Conservation (phyloP, 2,329 filamentous ascomycete species). For the Ceratocystis colombiana region DNA sequence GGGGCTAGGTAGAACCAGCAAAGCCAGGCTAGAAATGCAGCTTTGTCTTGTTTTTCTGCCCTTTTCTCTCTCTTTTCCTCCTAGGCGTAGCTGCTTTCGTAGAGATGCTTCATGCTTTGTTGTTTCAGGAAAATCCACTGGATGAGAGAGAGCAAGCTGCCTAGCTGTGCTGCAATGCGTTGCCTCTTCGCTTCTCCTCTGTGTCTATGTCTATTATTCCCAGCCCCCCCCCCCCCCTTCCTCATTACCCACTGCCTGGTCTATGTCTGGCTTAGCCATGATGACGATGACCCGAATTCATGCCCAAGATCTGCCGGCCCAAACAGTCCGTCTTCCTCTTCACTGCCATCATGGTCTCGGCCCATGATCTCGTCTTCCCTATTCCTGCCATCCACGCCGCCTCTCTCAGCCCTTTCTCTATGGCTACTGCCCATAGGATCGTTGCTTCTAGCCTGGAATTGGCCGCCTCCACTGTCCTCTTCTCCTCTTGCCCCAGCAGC, state of each 20-base stretch:
- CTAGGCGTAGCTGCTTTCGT: not conserved
- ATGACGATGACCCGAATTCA: not conserved
- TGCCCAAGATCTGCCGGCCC: not conserved
- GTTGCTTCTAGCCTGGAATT: not conserved
- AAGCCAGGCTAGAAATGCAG: not conserved
- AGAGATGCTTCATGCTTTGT: conserved; percentile 1
- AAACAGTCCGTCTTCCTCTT: not conserved
- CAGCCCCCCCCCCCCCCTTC: not conserved
- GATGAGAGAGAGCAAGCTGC: not conserved
- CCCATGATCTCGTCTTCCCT: not conserved
- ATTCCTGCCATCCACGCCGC: not conserved
- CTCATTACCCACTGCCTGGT: not conserved
- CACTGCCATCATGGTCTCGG: not conserved
- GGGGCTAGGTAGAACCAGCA: too few relatives aligned
- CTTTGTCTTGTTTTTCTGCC: not conserved
- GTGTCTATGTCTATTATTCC: not conserved
- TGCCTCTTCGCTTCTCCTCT: not conserved
- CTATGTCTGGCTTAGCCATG: not conserved
- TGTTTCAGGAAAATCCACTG: conserved; percentile 12
- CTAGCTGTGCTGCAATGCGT: not conserved
- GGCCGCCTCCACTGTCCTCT: not conserved
- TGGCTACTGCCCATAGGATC: not conserved
- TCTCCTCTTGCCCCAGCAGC: not conserved
- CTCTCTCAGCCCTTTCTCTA: not conserved
- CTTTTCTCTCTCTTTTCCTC: not conserved